phyloP scores from a whole-genome alignment of 352 stramenopile genomes.

The Salisapilia sapeloensis region DNA sequence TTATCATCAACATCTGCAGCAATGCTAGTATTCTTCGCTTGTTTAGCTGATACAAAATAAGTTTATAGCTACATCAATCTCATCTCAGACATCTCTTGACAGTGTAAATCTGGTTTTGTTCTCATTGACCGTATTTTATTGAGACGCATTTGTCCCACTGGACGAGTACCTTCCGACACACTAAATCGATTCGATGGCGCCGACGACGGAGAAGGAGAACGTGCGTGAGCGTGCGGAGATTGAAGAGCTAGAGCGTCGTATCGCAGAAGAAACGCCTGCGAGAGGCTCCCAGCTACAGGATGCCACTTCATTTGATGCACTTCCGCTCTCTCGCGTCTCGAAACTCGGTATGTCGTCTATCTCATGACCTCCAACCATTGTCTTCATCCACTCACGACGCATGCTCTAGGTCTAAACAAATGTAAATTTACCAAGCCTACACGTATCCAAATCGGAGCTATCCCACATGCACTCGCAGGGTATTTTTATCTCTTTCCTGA shows the following conservation, averaged over 20 bases:
- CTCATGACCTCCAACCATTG: neutral
- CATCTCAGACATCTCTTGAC: no score
- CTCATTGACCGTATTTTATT: no score
- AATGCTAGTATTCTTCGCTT: no score
- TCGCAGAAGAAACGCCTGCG: conserved; percentile 52
- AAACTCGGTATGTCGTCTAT: conserved; percentile 11
- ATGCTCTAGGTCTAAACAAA: conserved; percentile 15
- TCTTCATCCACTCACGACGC: neutral
- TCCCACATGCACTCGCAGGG: conserved; percentile 77
- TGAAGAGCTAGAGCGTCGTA: conserved; percentile 34
- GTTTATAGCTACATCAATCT: no score
- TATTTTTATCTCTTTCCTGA: neutral
- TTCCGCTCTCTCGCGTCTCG: conserved; percentile 71
- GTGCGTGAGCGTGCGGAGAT: conserved; percentile 60
- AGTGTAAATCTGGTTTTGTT: no score
- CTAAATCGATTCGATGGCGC: no score
- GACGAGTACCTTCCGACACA: no score
- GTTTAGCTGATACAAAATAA: no score
- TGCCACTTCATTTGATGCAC: conserved; percentile 61
- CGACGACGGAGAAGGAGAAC: no score
- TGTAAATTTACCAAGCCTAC: conserved; percentile 79
- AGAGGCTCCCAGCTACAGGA: conserved; percentile 63
- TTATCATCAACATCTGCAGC: no score
- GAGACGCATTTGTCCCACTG: no score
- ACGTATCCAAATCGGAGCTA: conserved; percentile 75